A percentile compares a stretch with the other conserved stretches of the same genome.
Evolutionary conservation across 345 rosid genomes (phyloP).

Genomic region (Melastoma malabathricum): DNA sequence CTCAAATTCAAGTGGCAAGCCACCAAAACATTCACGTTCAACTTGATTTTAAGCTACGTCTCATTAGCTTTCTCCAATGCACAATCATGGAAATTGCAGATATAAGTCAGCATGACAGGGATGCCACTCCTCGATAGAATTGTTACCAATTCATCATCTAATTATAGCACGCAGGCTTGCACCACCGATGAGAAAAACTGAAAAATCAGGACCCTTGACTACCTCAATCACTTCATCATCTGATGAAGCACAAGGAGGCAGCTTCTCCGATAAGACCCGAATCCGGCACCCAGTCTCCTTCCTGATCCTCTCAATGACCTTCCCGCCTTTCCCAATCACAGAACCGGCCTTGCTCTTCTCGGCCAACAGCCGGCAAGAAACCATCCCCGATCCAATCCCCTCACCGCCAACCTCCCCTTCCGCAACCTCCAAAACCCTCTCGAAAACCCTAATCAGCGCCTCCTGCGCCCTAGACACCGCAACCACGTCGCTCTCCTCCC

Average conservation of each 20-base stretch:
- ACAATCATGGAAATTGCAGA: no score
- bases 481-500: constrained; percentile 21
- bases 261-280: constrained; percentile 47
- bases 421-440: constrained; percentile 55
- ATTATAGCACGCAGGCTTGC: background rate
- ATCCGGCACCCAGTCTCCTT: constrained; percentile 62
- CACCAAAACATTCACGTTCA: no score
- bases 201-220: constrained; percentile 5
- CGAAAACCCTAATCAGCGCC: constrained; percentile 65
- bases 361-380: constrained; percentile 62
- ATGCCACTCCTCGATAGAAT: no score
- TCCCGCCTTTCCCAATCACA: constrained; percentile 83
- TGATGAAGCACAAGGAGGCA: constrained; percentile 51
- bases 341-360: constrained; percentile 62
- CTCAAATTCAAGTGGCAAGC: no score
- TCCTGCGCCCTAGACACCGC: constrained; percentile 73
- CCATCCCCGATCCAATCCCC: constrained; percentile 22
- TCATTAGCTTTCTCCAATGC: no score
- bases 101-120: no score
- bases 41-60: no score
- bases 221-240: constrained; percentile 84
- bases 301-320: constrained; percentile 62
- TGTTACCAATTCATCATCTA: no score
- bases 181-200: background rate
- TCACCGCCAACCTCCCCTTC: constrained; percentile 24